These are phyloP conservation scores for Tulasnella sp. DNA, from an alignment of 768 basidiomycete genomes.

Conservation along the genomic window DNA sequence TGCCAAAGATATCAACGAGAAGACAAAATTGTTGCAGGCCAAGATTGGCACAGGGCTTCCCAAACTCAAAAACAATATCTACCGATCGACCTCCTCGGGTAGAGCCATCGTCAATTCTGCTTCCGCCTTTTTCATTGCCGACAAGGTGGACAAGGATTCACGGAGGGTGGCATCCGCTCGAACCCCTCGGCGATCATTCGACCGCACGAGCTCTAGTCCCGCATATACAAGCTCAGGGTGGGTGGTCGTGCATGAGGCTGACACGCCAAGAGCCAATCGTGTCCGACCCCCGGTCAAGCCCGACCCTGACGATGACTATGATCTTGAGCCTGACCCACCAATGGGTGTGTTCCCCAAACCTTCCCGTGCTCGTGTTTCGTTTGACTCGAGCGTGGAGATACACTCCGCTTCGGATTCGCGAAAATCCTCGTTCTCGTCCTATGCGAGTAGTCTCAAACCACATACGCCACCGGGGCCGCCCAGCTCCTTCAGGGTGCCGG, in stretches of 20 bases:
- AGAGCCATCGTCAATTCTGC: neutral
- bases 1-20: conserved; percentile 2
- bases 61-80: neutral
- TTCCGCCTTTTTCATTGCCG: neutral
- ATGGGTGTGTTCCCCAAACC: too few species aligned
- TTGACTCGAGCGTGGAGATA: too few species aligned
- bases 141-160: neutral
- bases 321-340: too few species aligned
- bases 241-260: neutral
- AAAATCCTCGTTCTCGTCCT: too few species aligned
- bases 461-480: too few species aligned
- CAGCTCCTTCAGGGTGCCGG: too few species aligned
- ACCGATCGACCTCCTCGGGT: neutral
- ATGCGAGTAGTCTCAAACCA: too few species aligned
- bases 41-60: conserved; percentile 6
- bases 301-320: too few species aligned
- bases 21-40: conserved; percentile 1
- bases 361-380: too few species aligned
- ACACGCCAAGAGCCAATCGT: too few species aligned
- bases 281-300: too few species aligned
- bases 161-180: neutral
- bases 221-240: neutral
- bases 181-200: neutral
- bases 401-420: too few species aligned
- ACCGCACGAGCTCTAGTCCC: neutral